Base-by-base conservation (phyloP, 2,329 filamentous ascomycete genomes). In the Pseudocercospora crystallina region DNA sequence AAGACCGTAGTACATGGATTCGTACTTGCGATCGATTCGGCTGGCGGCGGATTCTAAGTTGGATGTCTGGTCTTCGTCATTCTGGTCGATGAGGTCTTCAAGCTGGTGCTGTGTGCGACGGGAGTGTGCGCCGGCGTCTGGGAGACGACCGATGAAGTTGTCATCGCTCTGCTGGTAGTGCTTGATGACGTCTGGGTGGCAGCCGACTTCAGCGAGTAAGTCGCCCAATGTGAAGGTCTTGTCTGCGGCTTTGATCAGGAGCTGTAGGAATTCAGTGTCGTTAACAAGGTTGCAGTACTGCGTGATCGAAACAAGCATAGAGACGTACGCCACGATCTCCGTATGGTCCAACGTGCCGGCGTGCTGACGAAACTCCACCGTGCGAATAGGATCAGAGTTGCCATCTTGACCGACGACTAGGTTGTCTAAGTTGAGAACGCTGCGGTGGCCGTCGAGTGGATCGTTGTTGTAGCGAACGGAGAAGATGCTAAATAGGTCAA, bases 281-380 rank as follows among this genome's bases (percentile, higher is more conserved):
- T 20, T n/a, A 8, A 34, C 14, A 5, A 13, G 14, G 5, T 49
- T n/a, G 26, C 47, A 49, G 39, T 34, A 43, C 7, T 34, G 20
- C 15, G 26, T 30, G 1, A 14, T 33, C 1, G 36, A 8, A 5
- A 14, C 32, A 13, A 43, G 33, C 2, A 49, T 17, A 3, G 12
- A 13, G 5, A 49, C 29, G 17, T 36, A 49, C 11, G 11, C 12
- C 5, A 43, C 26, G 9, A 49, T 49, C 2, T 40, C 17, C 5
- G 14, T 17, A 29, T 17, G 38, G 13, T 49, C 40, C n/a, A 49
- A 26, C 4, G 47, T 43, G 13, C 47, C 47, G 5, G 32, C 38
- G 15, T 49, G 47, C 12, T 49, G 47, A 17, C 47, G 47, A 10
- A 49, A 49, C 26, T 49, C 47, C 39, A 49, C 38, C 12, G 47